Base-by-base conservation (phyloP, 225 moss, liverwort and hornwort genomes). In the Anthoceros angustus region DNA sequence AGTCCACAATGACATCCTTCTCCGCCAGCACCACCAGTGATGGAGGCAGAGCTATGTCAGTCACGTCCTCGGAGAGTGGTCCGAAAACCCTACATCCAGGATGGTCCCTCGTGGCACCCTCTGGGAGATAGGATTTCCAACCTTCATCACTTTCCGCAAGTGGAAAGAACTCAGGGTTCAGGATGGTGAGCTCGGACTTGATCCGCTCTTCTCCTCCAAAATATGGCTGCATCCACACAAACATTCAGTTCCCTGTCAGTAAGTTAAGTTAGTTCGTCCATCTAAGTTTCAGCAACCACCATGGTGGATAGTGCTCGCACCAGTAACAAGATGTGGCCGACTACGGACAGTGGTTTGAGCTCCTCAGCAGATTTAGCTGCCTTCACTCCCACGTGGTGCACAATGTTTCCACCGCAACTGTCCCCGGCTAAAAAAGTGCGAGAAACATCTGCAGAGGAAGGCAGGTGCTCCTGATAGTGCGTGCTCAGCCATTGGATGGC, bases 131-230 rank as follows among this genome's bases (percentile, higher is more conserved):
- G 3, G 8, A 0, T 23, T 55, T 55, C 55, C 55, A 55, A 0
- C 6, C 18, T 18, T 20, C 7, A 15, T 55, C 8, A 23, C 23
- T 5, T 18, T 9, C 55, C 14, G 14, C 55, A 5, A 55, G 55
- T 15, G 15, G 0, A 5, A 55, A 23, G n/a, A 55, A 18, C 14
- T 18, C n/a, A 0, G 55, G 55, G 14, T 55, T 55, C n/a, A 55
- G n/a, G n/a, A 55, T 18, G 23, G 55, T 55, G 14, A 55, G 55
- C 55, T 55, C 55, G 14, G 55, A 18, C 55, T 9, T 0, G 1
- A 23, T n/a, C 23, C 55, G 55, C 55, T 55, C 10, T 23, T 55
- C 55, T 18, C 55, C 55, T 55, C 55, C 55, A 55, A 55, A 55
- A 23, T 8, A 55, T 7, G 55, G 55, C 55, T 55, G 55, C 55